A percentile compares a stretch with the other conserved stretches of the same genome.
Conservation (phyloP, 1,284 basidiomycete species). For the Sanghuangporus baumii region DNA sequence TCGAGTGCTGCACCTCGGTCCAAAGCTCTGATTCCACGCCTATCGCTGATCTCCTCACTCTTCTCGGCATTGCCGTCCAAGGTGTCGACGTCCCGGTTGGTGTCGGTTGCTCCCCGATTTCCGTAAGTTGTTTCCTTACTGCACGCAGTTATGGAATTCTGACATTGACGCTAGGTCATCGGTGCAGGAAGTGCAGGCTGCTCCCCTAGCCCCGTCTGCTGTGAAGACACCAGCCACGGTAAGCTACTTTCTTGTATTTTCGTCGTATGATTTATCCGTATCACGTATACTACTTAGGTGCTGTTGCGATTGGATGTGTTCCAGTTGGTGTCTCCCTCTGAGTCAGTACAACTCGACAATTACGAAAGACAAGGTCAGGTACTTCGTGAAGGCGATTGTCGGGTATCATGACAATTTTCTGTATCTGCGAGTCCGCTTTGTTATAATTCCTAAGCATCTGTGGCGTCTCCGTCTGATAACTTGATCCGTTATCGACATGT, state of each 20-base stretch:
- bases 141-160: background rate
- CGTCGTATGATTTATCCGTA: background rate
- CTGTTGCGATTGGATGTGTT: constrained; percentile 13
- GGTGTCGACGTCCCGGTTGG: constrained; percentile 9
- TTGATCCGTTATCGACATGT: background rate
- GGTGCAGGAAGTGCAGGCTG: constrained; percentile 2
- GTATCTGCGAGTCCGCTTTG: background rate
- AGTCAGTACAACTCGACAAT: background rate
- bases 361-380: background rate
- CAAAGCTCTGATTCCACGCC: background rate
- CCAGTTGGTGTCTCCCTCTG: constrained; percentile 10
- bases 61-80: constrained; percentile 9
- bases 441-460: background rate
- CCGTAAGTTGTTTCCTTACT: constrained; percentile 2
- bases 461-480: background rate
- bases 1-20: constrained; percentile 15
- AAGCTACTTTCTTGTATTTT: background rate
- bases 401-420: background rate
- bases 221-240: constrained; percentile 16
- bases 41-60: background rate
- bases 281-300: background rate
- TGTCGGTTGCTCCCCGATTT: constrained; percentile 13
- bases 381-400: background rate
- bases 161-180: background rate
- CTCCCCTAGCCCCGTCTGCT: constrained; percentile 13